Conservation (phyloP, 108 stramenopile species). For the Discostella stelligeroides region DNA sequence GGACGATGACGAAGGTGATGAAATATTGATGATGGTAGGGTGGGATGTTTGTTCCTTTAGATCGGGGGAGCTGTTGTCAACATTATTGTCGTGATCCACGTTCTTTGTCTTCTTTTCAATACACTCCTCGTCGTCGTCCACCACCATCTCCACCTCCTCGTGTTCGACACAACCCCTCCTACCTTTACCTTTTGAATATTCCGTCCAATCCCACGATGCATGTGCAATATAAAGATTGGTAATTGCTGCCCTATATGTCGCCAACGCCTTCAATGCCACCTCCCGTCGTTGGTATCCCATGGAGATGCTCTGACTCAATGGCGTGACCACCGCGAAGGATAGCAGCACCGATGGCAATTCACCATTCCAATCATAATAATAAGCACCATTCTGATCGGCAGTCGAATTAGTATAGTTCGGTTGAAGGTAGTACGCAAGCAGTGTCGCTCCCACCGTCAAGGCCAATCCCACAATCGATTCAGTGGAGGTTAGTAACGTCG, state of each 20-base stretch:
- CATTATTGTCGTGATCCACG: conserved; percentile 4
- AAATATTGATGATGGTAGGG: too few species aligned
- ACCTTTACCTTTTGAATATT: conserved; percentile 35
- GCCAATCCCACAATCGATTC: conserved; percentile 54
- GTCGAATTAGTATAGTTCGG: conserved; percentile 26
- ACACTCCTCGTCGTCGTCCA: neutral
- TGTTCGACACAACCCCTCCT: conserved; percentile 47
- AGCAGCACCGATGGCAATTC: conserved; percentile 36
- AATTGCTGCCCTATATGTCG: conserved; percentile 41
- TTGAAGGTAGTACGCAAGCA: conserved; percentile 30
- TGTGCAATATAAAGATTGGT: conserved; percentile 59
- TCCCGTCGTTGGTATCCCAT: conserved; percentile 61
- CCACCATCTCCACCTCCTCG: conserved; percentile 5
- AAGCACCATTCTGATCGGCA: neutral
- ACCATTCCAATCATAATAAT: conserved; percentile 42
- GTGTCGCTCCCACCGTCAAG: conserved; percentile 57
- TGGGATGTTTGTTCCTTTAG: conserved; percentile 1
- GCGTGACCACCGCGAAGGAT: conserved; percentile 60
- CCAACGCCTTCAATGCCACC: conserved; percentile 48
- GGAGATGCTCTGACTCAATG: conserved; percentile 46
- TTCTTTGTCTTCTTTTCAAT: too few species aligned
- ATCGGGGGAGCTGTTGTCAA: too few species aligned
- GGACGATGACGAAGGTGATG: neutral
- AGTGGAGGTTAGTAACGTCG: too few species aligned
- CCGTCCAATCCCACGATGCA: conserved; percentile 59